Conservation (phyloP, 169 alveolate species). For the Theileria parva region DNA sequence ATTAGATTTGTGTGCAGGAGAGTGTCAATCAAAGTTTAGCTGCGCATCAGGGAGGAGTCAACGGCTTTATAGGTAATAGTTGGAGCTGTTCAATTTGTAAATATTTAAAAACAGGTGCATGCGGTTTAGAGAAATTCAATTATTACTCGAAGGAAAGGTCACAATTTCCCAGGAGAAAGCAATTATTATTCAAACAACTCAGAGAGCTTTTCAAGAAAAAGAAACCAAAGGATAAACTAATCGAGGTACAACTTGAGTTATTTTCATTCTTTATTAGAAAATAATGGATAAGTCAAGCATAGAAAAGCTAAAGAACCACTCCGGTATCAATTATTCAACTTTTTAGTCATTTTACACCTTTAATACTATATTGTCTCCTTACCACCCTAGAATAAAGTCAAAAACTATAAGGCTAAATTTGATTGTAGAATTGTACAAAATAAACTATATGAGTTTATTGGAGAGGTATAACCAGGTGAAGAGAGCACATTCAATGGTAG, state of each 20-base stretch:
- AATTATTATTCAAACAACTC: not conserved
- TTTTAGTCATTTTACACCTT: not conserved
- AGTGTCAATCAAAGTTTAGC: not conserved
- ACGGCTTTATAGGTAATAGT: not conserved
- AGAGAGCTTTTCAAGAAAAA: not conserved
- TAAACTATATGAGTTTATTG: conserved; percentile 8
- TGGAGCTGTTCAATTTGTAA: not conserved
- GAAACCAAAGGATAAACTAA: not conserved
- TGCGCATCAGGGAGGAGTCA: not conserved
- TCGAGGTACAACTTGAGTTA: not conserved
- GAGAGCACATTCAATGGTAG: conserved; percentile 1
- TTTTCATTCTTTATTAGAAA: not conserved
- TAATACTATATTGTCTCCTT: not conserved
- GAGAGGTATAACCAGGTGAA: conserved; percentile 12
- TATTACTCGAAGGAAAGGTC: not conserved
- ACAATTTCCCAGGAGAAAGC: not conserved
- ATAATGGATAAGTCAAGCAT: conserved; percentile 5
- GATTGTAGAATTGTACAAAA: conserved; percentile 8
- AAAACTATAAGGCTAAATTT: not conserved
- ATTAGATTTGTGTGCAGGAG: not conserved
- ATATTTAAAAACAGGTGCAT: not conserved
- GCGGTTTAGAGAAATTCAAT: not conserved
- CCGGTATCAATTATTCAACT: not conserved
- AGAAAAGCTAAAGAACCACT: not conserved
- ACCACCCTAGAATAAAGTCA: not conserved